Evolutionary conservation across 2,329 filamentous ascomycete genomes (phyloP), one percentile per base, ranked within the genome.

Genomic region (Helotiales sp.): DNA sequence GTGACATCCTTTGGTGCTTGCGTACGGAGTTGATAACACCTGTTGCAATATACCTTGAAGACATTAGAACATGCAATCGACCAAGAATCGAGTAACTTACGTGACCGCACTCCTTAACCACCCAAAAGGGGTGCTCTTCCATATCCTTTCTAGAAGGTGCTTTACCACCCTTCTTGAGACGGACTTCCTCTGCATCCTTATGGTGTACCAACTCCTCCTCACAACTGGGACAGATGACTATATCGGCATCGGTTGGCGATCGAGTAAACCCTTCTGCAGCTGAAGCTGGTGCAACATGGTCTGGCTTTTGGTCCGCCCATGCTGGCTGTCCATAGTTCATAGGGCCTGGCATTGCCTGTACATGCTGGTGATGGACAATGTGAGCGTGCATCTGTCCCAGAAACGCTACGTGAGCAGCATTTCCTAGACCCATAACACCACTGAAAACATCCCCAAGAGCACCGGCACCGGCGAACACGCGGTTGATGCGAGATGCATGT

Each of bases 21-120:
- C 6, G 12, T 13, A 47, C 84, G 81, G 60, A 80, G 77, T 54
- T 87, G 83, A 64, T 78, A 87, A 71, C 85, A 88, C 8, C 76
- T 75, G 57, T 79, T 80, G 72, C 85, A 88, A 67, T 85, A 88
- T 13, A 87, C 84, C 84, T 87, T 40, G 25, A 55, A 6, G 19
- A 49, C 29, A 48, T 73, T 59, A 74, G 63, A 31, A 61, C 12
- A 42, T 25, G 15, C 9, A 36, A 12, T 44, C 15, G 9, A 46
- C 9, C 2, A 34, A 27, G 22, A 40, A 29, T 5, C 17, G 13
- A 57, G 8, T 10, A 42, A 79, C 83, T 73, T 81, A 98, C 95
- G 76, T 99, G 95, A 63, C 95, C 95, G 72, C 95, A 99, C 52
- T 82, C 82, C 74, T 93, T 96, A 33, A 95, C 81, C 0, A 95